Percentiles rank a stretch among this genome's conserved stretches.
Evolutionary conservation across 202 grass and related monocot species (phyloP).

Genomic region (Zizania palustris): DNA sequence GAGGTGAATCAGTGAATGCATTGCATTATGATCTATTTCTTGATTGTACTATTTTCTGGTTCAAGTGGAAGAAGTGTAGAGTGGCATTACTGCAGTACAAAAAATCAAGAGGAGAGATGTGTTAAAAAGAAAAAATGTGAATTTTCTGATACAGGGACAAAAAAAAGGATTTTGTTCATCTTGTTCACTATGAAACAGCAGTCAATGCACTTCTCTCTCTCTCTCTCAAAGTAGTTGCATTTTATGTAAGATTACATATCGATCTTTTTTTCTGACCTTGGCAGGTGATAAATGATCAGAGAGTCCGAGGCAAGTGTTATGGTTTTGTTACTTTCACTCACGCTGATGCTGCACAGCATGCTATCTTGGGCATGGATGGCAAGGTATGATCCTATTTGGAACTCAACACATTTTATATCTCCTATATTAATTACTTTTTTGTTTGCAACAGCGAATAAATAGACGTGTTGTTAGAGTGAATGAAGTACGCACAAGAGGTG

Average conservation of each 20-base stretch:
- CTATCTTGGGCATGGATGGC: constrained; percentile 81
- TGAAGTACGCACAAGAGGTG: constrained; percentile 78
- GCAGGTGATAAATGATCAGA: constrained; percentile 92
- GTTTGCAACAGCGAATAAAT: constrained; percentile 66
- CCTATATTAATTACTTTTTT: constrained; percentile 29
- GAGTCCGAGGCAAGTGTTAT: constrained; percentile 85
- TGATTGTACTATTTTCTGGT: constrained; percentile 7
- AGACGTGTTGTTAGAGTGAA: constrained; percentile 81
- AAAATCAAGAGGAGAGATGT: not conserved
- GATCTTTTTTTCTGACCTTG: constrained; percentile 30
- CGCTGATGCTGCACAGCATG: constrained; percentile 69
- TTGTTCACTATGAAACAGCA: constrained; percentile 35
- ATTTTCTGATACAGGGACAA: not conserved
- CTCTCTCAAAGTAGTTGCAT: constrained; percentile 9
- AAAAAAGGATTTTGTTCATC: not conserved
- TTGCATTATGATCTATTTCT: not conserved
- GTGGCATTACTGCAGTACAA: not conserved
- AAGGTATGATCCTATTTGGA: constrained; percentile 54
- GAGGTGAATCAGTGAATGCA: not conserved
- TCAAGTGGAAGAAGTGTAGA: constrained; percentile 1
- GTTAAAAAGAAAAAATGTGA: not conserved
- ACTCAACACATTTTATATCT: constrained; percentile 8
- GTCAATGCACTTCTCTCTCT: not conserved
- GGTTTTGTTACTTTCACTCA: constrained; percentile 86
- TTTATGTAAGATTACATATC: not conserved